Base-by-base conservation (phyloP, 1,284 basidiomycete genomes). In the Tremellales sp. region DNA sequence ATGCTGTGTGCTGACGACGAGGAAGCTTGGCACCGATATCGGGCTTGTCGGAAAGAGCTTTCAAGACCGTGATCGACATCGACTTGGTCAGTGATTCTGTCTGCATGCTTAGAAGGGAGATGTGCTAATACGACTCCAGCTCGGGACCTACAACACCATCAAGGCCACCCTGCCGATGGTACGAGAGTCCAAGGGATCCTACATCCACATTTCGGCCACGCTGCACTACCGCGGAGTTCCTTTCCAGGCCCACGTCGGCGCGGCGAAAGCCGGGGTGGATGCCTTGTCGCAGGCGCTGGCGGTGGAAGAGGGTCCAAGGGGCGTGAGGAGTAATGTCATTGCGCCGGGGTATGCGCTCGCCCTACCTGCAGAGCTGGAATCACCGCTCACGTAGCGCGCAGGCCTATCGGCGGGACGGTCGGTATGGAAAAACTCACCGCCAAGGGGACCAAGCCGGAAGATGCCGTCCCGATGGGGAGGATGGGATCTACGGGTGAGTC, bases 261-360 rank as follows among this genome's bases (percentile, higher is more conserved):
- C 93, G 12, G 94, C 94, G 18, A 97, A 97, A 74, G 93, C 93
- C 0, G 94, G 82, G 8, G 82, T 97, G 28, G 93, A 98, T 64
- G 90, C 92, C 0, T 74, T 93, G 4, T 86, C 84, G 46, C 76
- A 81, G 8, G 89, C 88, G 2, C 74, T 97, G 19, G 91, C 93
- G 0, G 82, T 95, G 12, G 93, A 97, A 71, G 89, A 95, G 75
- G 93, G 91, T 2, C 93, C 92, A 5, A 80, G 84, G 58, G 94
- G 93, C n/a, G 83, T 97, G 28, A 83, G 93, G 43, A 88, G 87
- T 31, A 97, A 97, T 67, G 86, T 94, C 43, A 85, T 95, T 59
- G 83, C 90, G 0, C 92, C 92, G 4, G 92, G 67, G 67, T 73
- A 46, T 63, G 69, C 61, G n/a, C 22, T 22, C 12, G 7, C 29